Conservation (phyloP, 768 basidiomycete species). For the Termitomyces sp. region DNA sequence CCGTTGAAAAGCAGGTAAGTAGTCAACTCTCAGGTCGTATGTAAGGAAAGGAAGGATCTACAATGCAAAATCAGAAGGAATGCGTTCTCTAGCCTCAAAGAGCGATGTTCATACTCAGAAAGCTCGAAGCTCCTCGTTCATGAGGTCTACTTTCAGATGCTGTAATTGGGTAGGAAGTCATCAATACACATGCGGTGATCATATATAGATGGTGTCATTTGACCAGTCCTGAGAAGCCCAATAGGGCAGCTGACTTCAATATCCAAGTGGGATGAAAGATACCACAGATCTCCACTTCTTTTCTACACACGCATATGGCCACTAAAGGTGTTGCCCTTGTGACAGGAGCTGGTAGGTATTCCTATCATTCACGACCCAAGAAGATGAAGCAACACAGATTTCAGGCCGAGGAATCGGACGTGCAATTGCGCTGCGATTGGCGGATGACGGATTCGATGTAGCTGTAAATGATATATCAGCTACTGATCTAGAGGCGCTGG, state of each 20-base stretch:
- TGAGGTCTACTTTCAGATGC: background rate
- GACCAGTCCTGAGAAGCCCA: background rate
- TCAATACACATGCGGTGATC: background rate
- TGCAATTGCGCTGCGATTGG: constrained; percentile 20
- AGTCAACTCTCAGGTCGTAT: background rate
- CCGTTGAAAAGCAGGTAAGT: background rate
- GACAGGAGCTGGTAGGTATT: constrained; percentile 12
- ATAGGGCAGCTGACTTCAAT: background rate
- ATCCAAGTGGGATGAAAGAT: background rate
- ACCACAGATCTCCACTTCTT: background rate
- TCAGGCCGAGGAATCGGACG: constrained; percentile 19
- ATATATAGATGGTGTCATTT: background rate
- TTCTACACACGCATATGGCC: background rate
- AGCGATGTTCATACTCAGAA: background rate
- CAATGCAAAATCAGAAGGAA: background rate
- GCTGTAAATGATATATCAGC: constrained; percentile 34
- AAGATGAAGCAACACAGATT: background rate
- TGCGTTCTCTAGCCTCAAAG: too few relatives aligned
- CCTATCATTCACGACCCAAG: background rate
- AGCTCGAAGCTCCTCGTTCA: background rate
- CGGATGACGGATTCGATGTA: constrained; percentile 20
- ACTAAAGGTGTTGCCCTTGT: constrained; percentile 16
- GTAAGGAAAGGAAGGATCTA: background rate
- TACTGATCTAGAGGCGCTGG: constrained; percentile 3
- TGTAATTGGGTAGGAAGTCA: background rate